phyloP scores from a whole-genome alignment of 345 rosid species.

The Pistacia vera region DNA sequence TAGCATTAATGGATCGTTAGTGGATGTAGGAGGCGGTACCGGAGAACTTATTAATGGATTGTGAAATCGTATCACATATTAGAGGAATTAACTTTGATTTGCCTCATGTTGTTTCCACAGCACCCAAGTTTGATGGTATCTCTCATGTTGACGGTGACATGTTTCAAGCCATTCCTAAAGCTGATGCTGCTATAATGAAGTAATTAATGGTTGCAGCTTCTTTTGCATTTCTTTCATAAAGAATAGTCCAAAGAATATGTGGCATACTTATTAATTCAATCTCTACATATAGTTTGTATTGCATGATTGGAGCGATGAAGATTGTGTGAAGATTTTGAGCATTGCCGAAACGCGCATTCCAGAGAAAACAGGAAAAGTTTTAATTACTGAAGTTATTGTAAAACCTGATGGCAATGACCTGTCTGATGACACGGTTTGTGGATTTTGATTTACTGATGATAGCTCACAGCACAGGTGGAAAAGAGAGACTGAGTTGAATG shows the following conservation, averaged over 20 bases:
- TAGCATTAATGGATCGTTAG: conserved; percentile 15
- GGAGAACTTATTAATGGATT: conserved; percentile 25
- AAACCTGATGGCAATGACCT: neutral
- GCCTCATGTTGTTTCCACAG: conserved; percentile 42
- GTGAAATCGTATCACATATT: conserved; percentile 29
- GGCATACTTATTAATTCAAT: neutral
- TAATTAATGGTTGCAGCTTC: neutral
- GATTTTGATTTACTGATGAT: conserved; percentile 32
- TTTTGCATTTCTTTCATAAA: too few relatives aligned
- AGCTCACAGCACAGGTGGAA: conserved; percentile 28
- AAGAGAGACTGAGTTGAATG: conserved; percentile 38
- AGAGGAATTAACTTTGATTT: conserved; percentile 40
- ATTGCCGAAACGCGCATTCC: conserved; percentile 30
- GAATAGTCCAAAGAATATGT: neutral
- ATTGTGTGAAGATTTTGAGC: conserved; percentile 29
- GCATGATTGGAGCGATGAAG: conserved; percentile 34
- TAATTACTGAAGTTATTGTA: conserved; percentile 26
- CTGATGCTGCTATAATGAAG: conserved; percentile 38
- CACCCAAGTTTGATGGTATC: conserved; percentile 28
- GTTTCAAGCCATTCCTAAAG: conserved; percentile 34
- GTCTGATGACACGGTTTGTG: conserved; percentile 14
- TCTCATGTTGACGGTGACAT: conserved; percentile 37
- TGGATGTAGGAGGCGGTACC: conserved; percentile 43
- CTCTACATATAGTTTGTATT: conserved; percentile 17
- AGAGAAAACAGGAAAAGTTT: conserved; percentile 24